These are phyloP conservation scores for Syncephalastrum racemosum DNA, from an alignment of 371 early-diverging fungal species.

Conservation along the genomic window DNA sequence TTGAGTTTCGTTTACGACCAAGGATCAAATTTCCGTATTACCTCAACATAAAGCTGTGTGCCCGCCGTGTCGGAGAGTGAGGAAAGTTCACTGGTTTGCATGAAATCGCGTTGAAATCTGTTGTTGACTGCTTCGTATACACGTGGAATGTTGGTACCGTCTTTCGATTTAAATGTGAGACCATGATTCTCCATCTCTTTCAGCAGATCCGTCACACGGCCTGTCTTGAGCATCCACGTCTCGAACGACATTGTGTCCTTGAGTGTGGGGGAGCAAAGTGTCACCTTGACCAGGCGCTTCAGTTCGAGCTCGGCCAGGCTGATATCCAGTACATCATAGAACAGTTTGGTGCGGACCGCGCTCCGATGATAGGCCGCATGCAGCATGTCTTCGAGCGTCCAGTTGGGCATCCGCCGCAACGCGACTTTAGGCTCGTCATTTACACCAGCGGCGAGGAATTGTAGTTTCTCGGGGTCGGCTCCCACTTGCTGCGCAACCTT, in stretches of 20 bases:
- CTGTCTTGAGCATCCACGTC: slow-evolving; percentile 53
- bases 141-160: slow-evolving; percentile 15
- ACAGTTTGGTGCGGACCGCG: slow-evolving; percentile 29
- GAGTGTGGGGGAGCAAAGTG: slow-evolving; percentile 50
- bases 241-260: slow-evolving; percentile 37
- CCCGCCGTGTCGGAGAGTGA: slow-evolving; percentile 16
- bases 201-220: slow-evolving; percentile 50
- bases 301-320: slow-evolving; percentile 79
- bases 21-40: neutral
- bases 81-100: no score
- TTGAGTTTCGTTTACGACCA: no score
- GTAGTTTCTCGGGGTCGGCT: slow-evolving; percentile 37
- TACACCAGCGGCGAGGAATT: slow-evolving; percentile 19
- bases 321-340: slow-evolving; percentile 84
- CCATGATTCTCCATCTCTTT: slow-evolving; percentile 55
- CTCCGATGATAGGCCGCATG: slow-evolving; percentile 9
- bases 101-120: slow-evolving; percentile 19
- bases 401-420: slow-evolving; percentile 23
- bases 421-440: slow-evolving; percentile 20
- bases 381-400: slow-evolving; percentile 21
- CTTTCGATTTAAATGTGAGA: slow-evolving; percentile 13
- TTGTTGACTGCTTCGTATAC: slow-evolving; percentile 27
- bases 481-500: slow-evolving; percentile 18
- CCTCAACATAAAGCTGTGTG: slow-evolving; percentile 24
- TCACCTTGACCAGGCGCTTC: slow-evolving; percentile 64